Base-by-base conservation (phyloP, 768 basidiomycete species). In the Lyophyllum decastes region DNA sequence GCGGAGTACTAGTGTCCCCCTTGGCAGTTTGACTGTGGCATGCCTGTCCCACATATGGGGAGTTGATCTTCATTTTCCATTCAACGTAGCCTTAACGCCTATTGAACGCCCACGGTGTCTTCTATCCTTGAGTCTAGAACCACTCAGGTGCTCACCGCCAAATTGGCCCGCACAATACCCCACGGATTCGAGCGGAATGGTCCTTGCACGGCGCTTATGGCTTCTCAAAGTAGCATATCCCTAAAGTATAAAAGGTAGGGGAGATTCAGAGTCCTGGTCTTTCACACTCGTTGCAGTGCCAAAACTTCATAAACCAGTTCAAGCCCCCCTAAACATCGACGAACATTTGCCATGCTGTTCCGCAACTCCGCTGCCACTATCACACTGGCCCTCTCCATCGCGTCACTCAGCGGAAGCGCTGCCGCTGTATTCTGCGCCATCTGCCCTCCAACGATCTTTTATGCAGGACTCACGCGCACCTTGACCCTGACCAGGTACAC, bases 381-480 rank as follows among this genome's bases (percentile, higher is more conserved):
- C 4, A 19, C 49, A 5, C 49, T 50, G 2, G 35, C 34, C 2
- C 49, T 54, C n/a, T 24, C 33, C 21, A 14, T 51, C 22, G 12
- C n/a, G 6, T 33, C 43, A 5, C 8, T 45, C 19, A 43, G 43
- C 12, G 41, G 47, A 2, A 52, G 48, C 43, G 46, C 45, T 24
- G 48, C 30, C 2, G 61, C 61, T 19, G 48, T 62, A 11, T 38
- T 21, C 54, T 62, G 61, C 38, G 61, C 54, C 1, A 21, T 56
- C 34, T 62, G 61, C 54, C 57, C 57, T 21, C 30, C 57, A 17
- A 45, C 61, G 5, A 58, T 62, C 34, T 41, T 54, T 24, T 62
- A 55, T 27, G 41, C 0, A 16, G 57, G 57, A 5, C 61, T 55
- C 1, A 54, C 43, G 2, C 51, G 61, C 19, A 62, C 33, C 1